Evolutionary conservation across 805 yeast genomes (phyloP).

Genomic region (Candida orba): DNA sequence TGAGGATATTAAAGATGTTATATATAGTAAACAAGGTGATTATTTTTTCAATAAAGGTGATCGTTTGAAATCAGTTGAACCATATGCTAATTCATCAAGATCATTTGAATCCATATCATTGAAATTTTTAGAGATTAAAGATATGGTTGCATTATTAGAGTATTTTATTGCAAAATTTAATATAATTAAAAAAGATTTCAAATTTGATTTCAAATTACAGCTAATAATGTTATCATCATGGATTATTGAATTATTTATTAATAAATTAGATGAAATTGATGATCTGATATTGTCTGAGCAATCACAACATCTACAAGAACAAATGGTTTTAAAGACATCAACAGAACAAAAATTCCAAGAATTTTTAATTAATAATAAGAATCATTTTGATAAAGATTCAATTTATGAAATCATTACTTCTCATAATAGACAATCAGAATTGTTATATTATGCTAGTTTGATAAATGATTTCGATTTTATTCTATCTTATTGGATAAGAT

Average conservation of each 20-base stretch:
- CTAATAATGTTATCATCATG: conserved; percentile 27
- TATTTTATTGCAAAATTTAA: conserved; percentile 39
- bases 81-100: conserved; percentile 54
- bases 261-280: conserved; percentile 29
- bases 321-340: conserved; percentile 20
- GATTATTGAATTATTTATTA: conserved; percentile 30
- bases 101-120: conserved; percentile 68
- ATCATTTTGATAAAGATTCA: conserved; percentile 54
- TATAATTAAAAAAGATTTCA: conserved; percentile 20
- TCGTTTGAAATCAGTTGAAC: conserved; percentile 40
- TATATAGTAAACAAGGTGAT: conserved; percentile 50
- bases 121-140: conserved; percentile 37
- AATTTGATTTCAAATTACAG: conserved; percentile 25
- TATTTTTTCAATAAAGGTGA: conserved; percentile 29
- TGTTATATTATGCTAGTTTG: conserved; percentile 60
- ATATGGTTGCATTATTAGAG: conserved; percentile 37
- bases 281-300: conserved; percentile 25
- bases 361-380: conserved; percentile 45
- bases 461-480: conserved; percentile 66
- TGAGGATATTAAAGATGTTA: conserved; percentile 35
- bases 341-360: conserved; percentile 30
- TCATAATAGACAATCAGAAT: conserved; percentile 57
- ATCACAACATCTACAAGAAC: conserved; percentile 15
- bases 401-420: conserved; percentile 64
- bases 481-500: conserved; percentile 58